phyloP scores from a whole-genome alignment of 2,329 filamentous ascomycete species.

The Colletotrichum liriopes region DNA sequence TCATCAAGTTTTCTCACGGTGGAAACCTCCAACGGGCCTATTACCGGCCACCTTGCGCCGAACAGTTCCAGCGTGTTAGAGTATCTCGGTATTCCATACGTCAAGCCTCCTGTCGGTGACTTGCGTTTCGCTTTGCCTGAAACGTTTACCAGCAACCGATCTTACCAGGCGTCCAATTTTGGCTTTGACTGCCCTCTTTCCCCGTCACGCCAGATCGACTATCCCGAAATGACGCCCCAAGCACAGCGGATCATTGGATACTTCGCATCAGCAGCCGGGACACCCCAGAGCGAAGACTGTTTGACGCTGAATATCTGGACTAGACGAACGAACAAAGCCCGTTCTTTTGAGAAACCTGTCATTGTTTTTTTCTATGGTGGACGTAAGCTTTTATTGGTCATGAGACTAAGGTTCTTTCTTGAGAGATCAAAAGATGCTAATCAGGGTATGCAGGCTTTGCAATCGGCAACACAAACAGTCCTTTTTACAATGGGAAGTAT shows the following conservation, averaged over 20 bases:
- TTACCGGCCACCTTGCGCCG: conserved; percentile 52
- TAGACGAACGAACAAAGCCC: conserved; percentile 35
- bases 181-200: conserved; percentile 50
- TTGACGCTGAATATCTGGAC: conserved; percentile 58
- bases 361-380: conserved; percentile 58
- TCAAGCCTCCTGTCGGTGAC: conserved; percentile 47
- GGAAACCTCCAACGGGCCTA: conserved; percentile 51
- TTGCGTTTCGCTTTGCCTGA: conserved; percentile 48
- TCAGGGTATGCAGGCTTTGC: conserved; percentile 41
- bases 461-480: conserved; percentile 53
- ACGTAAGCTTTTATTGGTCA: conserved; percentile 7
- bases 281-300: conserved; percentile 55
- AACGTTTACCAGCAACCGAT: conserved; percentile 44
- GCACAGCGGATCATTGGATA: conserved; percentile 47
- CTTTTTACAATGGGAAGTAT: conserved; percentile 59
- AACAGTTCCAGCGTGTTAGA: conserved; percentile 53
- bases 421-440: neutral
- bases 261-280: conserved; percentile 40
- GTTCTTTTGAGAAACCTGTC: conserved; percentile 51
- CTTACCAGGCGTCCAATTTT: conserved; percentile 47
- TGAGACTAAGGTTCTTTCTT: neutral
- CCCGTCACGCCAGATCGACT: conserved; percentile 45
- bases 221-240: conserved; percentile 50
- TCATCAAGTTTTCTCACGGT: conserved; percentile 47
- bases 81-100: conserved; percentile 55